phyloP scores from a whole-genome alignment of 495 filamentous ascomycete species.

The Neurospora sp. region DNA sequence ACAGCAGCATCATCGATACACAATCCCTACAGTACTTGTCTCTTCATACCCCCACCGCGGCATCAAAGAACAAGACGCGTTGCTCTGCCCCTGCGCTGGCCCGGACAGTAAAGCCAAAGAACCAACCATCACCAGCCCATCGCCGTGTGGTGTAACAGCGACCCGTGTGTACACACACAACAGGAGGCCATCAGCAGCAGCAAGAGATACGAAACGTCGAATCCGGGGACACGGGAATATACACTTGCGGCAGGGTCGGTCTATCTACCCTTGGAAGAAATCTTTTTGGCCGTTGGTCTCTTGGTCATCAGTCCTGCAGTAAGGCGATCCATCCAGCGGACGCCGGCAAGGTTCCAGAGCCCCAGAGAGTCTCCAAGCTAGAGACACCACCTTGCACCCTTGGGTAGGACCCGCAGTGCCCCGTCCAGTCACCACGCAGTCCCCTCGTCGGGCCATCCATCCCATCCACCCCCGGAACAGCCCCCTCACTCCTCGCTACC shows the following conservation, averaged over 20 bases:
- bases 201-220: constrained; percentile 7
- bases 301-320: constrained; percentile 12
- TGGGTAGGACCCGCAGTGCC: constrained; percentile 18
- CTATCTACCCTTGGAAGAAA: not conserved
- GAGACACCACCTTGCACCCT: not conserved
- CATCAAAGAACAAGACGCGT: constrained; percentile 4
- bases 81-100: constrained; percentile 16
- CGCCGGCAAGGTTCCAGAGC: constrained; percentile 2
- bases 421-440: constrained; percentile 4
- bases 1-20: not conserved
- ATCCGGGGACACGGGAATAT: constrained; percentile 16
- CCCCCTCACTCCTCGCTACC: not conserved
- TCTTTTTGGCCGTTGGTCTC: constrained; percentile 1
- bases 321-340: constrained; percentile 20
- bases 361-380: constrained; percentile 9
- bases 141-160: constrained; percentile 24
- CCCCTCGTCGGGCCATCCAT: not conserved
- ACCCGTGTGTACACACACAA: constrained; percentile 12
- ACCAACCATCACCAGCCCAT: constrained; percentile 22
- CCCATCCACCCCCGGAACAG: not conserved
- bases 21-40: not conserved
- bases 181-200: not conserved
- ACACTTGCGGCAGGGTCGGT: not conserved
- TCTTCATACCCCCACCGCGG: constrained; percentile 4
- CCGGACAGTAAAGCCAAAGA: constrained; percentile 4